Percentiles rank a stretch among this genome's conserved stretches.
phyloP scores from a whole-genome alignment of 225 moss, liverwort and hornwort genomes.

The Thuidium tamariscinum region DNA sequence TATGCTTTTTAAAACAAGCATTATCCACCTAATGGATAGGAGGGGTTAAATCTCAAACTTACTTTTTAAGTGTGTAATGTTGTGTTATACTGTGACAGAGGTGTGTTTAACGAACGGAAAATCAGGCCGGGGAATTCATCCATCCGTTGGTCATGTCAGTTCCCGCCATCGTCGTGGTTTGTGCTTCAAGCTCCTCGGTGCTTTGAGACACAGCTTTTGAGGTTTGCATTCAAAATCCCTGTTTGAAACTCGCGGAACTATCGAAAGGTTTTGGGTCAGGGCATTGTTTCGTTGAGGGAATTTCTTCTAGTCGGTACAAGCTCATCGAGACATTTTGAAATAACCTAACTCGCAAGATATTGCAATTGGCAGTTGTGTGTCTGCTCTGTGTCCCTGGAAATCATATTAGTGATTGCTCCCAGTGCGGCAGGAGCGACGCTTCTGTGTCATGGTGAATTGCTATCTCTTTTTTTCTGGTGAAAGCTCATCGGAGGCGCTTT shows the following conservation, averaged over 20 bases:
- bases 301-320: background rate
- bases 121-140: background rate
- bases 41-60: background rate
- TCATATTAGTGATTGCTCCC: background rate
- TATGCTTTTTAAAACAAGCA: background rate
- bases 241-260: background rate
- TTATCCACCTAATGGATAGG: too few relatives aligned
- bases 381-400: background rate
- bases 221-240: background rate
- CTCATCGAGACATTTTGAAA: background rate
- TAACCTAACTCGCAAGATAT: background rate
- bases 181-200: background rate
- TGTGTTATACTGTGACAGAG: too few relatives aligned
- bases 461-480: background rate
- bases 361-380: background rate
- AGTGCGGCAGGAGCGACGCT: background rate
- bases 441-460: background rate
- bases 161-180: conserved; percentile 8
- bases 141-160: background rate
- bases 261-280: background rate
- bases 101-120: background rate
- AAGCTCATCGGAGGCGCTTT: background rate
- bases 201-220: background rate
- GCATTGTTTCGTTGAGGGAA: too few relatives aligned
- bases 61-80: too few relatives aligned